phyloP scores from a whole-genome alignment of 2,329 filamentous ascomycete species.

The Penicillium polonicum region DNA sequence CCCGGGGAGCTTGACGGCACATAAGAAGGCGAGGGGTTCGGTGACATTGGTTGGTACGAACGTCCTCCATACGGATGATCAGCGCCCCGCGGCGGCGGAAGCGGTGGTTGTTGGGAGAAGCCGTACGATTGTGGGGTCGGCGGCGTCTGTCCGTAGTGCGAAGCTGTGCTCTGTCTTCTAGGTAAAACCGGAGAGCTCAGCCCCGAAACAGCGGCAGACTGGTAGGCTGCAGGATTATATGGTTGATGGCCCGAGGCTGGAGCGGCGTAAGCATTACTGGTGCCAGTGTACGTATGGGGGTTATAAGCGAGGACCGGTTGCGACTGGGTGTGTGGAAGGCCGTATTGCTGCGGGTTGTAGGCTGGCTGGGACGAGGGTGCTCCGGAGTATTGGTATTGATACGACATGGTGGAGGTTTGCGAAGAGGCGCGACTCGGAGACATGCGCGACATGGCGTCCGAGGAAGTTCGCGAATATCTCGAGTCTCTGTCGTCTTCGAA shows the following conservation, averaged over 20 bases:
- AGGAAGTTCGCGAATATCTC: constrained; percentile 38
- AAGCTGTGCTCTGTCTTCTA: constrained; percentile 32
- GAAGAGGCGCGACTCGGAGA: constrained; percentile 43
- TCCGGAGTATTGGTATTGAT: constrained; percentile 47
- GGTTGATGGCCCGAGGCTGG: constrained; percentile 40
- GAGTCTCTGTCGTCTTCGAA: constrained; percentile 35
- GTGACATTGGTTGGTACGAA: constrained; percentile 31
- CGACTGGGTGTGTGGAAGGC: constrained; percentile 46
- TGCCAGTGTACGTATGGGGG: constrained; percentile 59
- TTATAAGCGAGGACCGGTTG: constrained; percentile 63
- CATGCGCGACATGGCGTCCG: constrained; percentile 35
- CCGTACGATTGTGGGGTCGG: constrained; percentile 36
- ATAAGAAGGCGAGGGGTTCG: constrained; percentile 24
- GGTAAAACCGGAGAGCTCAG: constrained; percentile 35
- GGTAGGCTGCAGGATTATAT: constrained; percentile 53
- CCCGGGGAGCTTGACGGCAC: constrained; percentile 25
- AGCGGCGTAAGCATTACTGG: constrained; percentile 27
- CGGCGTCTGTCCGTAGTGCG: constrained; percentile 28
- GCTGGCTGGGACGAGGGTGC: constrained; percentile 47
- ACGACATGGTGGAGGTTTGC: constrained; percentile 44
- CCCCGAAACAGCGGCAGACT: constrained; percentile 33
- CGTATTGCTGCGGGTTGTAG: constrained; percentile 66
- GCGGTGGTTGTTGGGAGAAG: constrained; percentile 36
- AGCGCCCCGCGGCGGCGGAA: constrained; percentile 40
- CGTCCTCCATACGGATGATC: constrained; percentile 41